Evolutionary conservation across 768 basidiomycete genomes (phyloP).

Genomic region (Boletus pseudo-olivaceus): DNA sequence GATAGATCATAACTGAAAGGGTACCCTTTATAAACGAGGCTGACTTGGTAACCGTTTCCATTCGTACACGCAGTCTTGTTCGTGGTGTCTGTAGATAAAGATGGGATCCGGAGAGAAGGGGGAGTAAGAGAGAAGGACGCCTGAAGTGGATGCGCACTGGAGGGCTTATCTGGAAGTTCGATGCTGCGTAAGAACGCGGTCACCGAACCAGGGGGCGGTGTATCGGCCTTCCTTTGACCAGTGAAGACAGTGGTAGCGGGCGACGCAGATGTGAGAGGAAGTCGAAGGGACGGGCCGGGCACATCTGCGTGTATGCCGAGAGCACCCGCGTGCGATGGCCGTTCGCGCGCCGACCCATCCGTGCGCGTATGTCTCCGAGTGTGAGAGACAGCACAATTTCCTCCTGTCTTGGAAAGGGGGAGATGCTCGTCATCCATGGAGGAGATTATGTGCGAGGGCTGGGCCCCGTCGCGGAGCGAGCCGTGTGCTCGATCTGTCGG

Average conservation of each 20-base stretch:
- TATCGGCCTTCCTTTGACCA: constrained; percentile 1
- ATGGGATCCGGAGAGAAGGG: constrained; percentile 10
- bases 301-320: constrained; percentile 10
- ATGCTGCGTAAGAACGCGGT: constrained; percentile 26
- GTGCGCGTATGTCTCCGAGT: constrained; percentile 2
- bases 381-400: not conserved
- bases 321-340: constrained; percentile 1
- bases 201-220: constrained; percentile 16
- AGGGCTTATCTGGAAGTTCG: constrained; percentile 18
- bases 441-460: not conserved
- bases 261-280: constrained; percentile 12
- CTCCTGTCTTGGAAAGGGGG: constrained; percentile 3
- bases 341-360: constrained; percentile 5
- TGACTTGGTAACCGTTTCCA: constrained; percentile 16
- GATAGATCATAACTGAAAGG: constrained; percentile 28
- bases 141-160: constrained; percentile 10
- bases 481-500: constrained; percentile 6
- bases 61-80: not conserved
- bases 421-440: constrained; percentile 3
- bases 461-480: constrained; percentile 5
- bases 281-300: constrained; percentile 11
- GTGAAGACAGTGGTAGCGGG: not conserved
- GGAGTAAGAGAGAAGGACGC: constrained; percentile 7
- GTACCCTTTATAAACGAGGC: constrained; percentile 27
- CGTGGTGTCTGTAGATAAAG: constrained; percentile 9